Conservation (phyloP, 192 early-diverging fungal genomes). For the Pilaira anomala region DNA sequence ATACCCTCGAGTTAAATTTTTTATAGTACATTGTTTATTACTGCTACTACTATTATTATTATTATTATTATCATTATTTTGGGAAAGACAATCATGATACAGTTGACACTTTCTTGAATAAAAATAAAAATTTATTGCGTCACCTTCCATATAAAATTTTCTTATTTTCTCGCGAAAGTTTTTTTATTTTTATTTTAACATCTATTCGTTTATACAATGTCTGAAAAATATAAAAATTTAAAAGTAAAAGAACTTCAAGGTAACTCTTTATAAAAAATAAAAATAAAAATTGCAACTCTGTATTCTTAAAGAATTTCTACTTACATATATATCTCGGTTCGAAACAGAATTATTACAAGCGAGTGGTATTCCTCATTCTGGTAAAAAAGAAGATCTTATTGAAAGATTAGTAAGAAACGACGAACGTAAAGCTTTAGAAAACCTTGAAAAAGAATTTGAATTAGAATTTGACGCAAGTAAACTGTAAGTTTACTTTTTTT, state of each 20-base stretch:
- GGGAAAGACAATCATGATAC: too few species aligned
- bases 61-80: too few species aligned
- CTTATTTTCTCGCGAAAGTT: not conserved
- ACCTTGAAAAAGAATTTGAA: not conserved
- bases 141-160: too few species aligned
- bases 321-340: not conserved
- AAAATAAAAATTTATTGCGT: too few species aligned
- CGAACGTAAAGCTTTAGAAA: not conserved
- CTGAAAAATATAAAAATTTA: not conserved
- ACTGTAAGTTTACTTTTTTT: too few species aligned
- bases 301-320: not conserved
- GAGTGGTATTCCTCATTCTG: slow-evolving; percentile 2
- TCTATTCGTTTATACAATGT: too few species aligned
- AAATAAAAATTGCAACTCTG: not conserved
- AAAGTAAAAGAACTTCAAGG: slow-evolving; percentile 5
- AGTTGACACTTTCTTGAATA: too few species aligned
- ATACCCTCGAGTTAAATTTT: too few species aligned
- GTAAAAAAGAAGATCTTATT: not conserved
- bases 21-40: too few species aligned
- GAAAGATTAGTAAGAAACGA: not conserved
- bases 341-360: not conserved
- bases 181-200: not conserved
- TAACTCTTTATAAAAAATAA: not conserved
- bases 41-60: too few species aligned
- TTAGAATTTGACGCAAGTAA: not conserved